Base-by-base conservation (phyloP, 116 monocot species). In the Dioscorea cayenensis region DNA sequence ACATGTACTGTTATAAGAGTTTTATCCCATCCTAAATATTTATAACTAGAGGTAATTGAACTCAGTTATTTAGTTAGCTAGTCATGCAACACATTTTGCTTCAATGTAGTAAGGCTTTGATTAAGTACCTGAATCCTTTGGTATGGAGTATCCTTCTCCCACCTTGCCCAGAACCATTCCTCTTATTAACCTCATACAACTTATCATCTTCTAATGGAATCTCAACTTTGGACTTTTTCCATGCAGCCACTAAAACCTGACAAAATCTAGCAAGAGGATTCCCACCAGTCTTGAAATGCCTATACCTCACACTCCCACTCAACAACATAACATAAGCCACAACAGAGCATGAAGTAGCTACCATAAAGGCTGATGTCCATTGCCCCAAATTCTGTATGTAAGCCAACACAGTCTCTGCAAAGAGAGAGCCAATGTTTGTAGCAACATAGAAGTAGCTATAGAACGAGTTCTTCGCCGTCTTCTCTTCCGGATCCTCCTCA, bases 381-480 rank as follows among this genome's bases (percentile, higher is more conserved):
- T 61, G n/a, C 4, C 81, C 81, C 29, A 61, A 6, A 49, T 76
- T 68, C 72, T 81, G 67, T 0, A 76, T 14, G 50, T 76, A 81
- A 3, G 65, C 72, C 20, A 62, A 27, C 20, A 62, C 25, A 27
- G 62, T 62, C 62, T 62, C 62, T 11, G 23, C 25, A 20, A 62
- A 62, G 12, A 62, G 62, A 3, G 62, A 62, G 27, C 62, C 62
- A 23, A 62, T 21, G 22, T 62, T 81, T 36, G 62, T 66, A 5
- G 81, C 76, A 0, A 81, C 61, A 21, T 76, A 81, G 76, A 81
- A 81, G 72, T 76, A 68, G 67, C 81, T 76, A 68, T 65, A 81
- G 81, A 81, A 76, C 3, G 76, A 66, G 13, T 63, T 32, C 27
- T 55, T 81, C 20, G 68, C 49, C 10, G 12, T 18, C 22, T 49